Base-by-base conservation (phyloP, 768 basidiomycete species). In the Daedalea quercina region DNA sequence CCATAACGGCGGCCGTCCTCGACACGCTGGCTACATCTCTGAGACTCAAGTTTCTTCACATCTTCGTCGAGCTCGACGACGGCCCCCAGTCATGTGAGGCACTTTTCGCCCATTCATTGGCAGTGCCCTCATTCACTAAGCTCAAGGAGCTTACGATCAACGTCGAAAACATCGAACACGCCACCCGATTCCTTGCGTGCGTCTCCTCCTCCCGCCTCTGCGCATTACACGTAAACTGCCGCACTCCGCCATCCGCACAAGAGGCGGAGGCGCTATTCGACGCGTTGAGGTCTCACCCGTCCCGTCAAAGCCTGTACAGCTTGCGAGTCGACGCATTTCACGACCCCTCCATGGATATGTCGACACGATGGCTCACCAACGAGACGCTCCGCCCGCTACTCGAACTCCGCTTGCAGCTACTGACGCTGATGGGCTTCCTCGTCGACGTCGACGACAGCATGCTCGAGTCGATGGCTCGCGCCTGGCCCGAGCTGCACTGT, bases 371-470 rank as follows among this genome's bases (percentile, higher is more conserved):
- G 26, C 13, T 47, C 26, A 47, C 46, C 7, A 9, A 13, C 13
- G 9, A 31, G 9, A 47, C 46, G 31, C 26, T 47, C 26, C 17
- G 3, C n/a, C 46, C 46, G 7, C 46, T 47, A 15, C 46, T 47
- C 46, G 28, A 3, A 15, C 46, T 47, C 28, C 19, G 9, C 22
- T n/a, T 49, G 22, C 8, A 20, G 13, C 2, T 40, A 3, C 48
- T 49, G 11, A 22, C n/a, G 12, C 19, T 49, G 13, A 3, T 37
- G 6, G 48, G 48, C 35, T 48, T 46, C 53, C 47, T 47, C 12
- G 4, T 48, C 34, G 46, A 41, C n/a, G 7, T 54, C 20, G 40
- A 48, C 41, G 47, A 49, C 37, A 26, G 11, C 20, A 35, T 54
- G 17, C 25, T 54, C 20, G 20, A 24, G 22, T 3, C 3, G 3